Evolutionary conservation across 2,329 filamentous ascomycete genomes (phyloP), one percentile per base, ranked within the genome.

Genomic region (Botrytis porri): DNA sequence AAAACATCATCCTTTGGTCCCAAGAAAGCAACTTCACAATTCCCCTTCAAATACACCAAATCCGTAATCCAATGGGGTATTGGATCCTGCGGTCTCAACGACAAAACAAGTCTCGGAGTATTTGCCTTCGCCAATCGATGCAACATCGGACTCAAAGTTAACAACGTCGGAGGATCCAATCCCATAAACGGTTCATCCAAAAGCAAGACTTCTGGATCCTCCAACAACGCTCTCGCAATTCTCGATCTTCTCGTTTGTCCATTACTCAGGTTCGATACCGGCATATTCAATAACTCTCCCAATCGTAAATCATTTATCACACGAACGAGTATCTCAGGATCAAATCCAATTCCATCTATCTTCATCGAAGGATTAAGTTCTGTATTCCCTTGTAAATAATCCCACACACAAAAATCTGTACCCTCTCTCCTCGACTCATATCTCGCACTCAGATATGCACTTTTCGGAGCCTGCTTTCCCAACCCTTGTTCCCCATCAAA

Each of bases 141-240:
- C 35, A 98, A 84, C 64, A 98, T 84, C 0, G 87, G 86, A 59
- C 92, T 95, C 77, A 98, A 83, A 1, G 88, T 88, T 20, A 87
- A 85, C 20, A 93, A 88, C 0, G 94, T 97, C 9, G 90, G 91
- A 22, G 95, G 96, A 81, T 98, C 96, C 25, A 99, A 85, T 0
- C 96, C 95, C 93, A 98, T 97, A 80, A 98, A 98, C 1, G 96
- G 95, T 78, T 97, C 95, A 82, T 99, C 96, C 3, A 97, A 85
- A 70, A 98, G 85, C 74, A 99, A 80, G 18, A 97, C 87, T 81
- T 97, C 92, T 0, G 96, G 96, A 70, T 87, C 87, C 10, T 86
- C 89, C 73, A 98, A 85, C 69, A 99, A 83, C 0, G 95, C 94
- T 78, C 94, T 93, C 2, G 94, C 96, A 77, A 99, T 97, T 75